phyloP scores from a whole-genome alignment of 768 basidiomycete species.

The Boletus subparvulus region DNA sequence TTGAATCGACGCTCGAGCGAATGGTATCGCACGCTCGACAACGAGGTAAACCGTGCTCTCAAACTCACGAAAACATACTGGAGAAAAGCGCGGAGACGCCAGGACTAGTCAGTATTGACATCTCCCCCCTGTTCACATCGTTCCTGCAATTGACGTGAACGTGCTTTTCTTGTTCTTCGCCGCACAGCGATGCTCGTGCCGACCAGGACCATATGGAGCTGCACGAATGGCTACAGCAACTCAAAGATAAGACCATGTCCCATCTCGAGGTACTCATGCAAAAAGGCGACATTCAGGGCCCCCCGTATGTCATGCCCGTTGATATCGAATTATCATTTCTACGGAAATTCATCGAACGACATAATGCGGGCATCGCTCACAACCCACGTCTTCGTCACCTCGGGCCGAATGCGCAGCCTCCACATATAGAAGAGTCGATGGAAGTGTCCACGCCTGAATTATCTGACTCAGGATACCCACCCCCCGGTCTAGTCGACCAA shows the following conservation, averaged over 20 bases:
- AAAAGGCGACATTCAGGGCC: conserved; percentile 82
- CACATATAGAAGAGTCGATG: conserved; percentile 36
- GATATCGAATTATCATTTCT: conserved; percentile 75
- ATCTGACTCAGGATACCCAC: conserved; percentile 34
- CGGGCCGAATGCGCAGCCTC: conserved; percentile 31
- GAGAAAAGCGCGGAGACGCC: conserved; percentile 77
- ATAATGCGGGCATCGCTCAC: conserved; percentile 71
- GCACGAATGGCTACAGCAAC: conserved; percentile 83
- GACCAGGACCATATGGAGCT: conserved; percentile 90
- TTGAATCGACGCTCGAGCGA: conserved; percentile 77
- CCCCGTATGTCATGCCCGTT: conserved; percentile 79
- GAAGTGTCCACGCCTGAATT: conserved; percentile 35
- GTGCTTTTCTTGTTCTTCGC: background rate
- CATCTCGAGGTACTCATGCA: conserved; percentile 86
- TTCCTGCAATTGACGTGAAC: conserved; percentile 8
- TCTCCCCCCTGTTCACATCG: background rate
- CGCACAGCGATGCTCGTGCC: conserved; percentile 59
- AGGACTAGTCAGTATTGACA: conserved; percentile 51
- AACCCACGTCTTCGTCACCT: conserved; percentile 74
- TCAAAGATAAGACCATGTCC: conserved; percentile 88
- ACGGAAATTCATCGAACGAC: conserved; percentile 79
- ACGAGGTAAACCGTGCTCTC: conserved; percentile 75
- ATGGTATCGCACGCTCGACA: conserved; percentile 78
- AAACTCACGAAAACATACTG: conserved; percentile 86
- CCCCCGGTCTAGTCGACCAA: conserved; percentile 32